phyloP scores from a whole-genome alignment of 148 eudicot genomes.

The Chenopodium berlandieri region DNA sequence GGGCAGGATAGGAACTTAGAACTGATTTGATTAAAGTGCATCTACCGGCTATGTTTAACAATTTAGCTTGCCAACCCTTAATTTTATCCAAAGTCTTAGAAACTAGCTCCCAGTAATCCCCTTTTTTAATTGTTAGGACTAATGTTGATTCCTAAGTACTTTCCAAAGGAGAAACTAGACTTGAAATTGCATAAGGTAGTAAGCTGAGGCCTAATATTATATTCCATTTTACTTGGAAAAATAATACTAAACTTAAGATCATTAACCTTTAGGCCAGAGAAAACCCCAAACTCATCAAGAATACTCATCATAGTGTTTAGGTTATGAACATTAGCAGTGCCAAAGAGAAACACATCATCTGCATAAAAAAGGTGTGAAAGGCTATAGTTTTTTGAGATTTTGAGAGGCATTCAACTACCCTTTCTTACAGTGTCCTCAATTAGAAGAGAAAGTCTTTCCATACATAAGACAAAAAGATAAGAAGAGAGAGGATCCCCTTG shows the following conservation, averaged over 20 bases:
- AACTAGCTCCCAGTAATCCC: background rate
- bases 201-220: too few relatives aligned
- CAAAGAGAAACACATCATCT: background rate
- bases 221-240: background rate
- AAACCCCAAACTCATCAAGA: background rate
- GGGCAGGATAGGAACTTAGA: background rate
- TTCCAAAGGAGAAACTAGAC: background rate
- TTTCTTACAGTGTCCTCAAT: too few relatives aligned
- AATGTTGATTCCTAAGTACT: background rate
- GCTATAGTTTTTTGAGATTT: too few relatives aligned
- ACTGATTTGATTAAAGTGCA: background rate
- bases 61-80: background rate
- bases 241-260: background rate
- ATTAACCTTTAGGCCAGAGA: background rate
- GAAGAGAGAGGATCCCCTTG: too few relatives aligned
- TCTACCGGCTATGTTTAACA: background rate
- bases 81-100: background rate
- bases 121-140: background rate
- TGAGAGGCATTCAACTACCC: too few relatives aligned
- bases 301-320: background rate
- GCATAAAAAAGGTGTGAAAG: background rate
- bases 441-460: too few relatives aligned
- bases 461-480: too few relatives aligned
- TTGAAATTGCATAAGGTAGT: too few relatives aligned
- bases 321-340: background rate